Percentiles rank a stretch among this genome's conserved stretches.
phyloP scores from a whole-genome alignment of 163 green algal genomes.

The Scenedesmus sp. region DNA sequence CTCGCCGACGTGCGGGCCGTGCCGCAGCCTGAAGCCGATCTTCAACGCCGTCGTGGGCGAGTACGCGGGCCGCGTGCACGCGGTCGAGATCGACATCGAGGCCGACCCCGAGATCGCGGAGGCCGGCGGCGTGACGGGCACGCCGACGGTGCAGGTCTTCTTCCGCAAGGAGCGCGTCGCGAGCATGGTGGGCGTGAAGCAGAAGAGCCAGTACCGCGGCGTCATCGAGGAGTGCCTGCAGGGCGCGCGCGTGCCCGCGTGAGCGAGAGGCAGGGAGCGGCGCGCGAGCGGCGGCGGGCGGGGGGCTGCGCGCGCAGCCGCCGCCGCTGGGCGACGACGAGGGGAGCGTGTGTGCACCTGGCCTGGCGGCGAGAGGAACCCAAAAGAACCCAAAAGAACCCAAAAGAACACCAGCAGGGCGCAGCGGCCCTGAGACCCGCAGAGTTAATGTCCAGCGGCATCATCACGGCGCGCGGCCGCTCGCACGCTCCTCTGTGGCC shows the following conservation, averaged over 20 bases:
- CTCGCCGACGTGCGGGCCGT: constrained; percentile 94
- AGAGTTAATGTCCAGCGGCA: no score
- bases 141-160: constrained; percentile 93
- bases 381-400: no score
- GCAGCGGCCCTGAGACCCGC: no score
- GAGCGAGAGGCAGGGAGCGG: no score
- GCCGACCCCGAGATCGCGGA: constrained; percentile 94
- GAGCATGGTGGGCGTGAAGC: constrained; percentile 92
- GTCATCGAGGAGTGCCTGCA: constrained; percentile 71
- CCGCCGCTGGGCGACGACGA: no score
- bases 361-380: no score
- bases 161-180: constrained; percentile 90
- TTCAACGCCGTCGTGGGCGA: constrained; percentile 92
- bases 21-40: constrained; percentile 95
- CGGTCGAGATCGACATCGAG: constrained; percentile 97
- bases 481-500: no score
- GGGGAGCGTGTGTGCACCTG: no score
- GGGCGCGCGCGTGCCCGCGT: background rate
- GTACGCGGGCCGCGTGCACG: constrained; percentile 87
- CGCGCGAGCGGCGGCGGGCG: no score
- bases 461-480: no score
- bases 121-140: constrained; percentile 90
- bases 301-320: no score
- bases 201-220: constrained; percentile 94
- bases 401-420: no score